Percentiles rank a stretch among this genome's conserved stretches.
phyloP scores from a whole-genome alignment of 2,329 filamentous ascomycete genomes.

The Grosmannia serpens region DNA sequence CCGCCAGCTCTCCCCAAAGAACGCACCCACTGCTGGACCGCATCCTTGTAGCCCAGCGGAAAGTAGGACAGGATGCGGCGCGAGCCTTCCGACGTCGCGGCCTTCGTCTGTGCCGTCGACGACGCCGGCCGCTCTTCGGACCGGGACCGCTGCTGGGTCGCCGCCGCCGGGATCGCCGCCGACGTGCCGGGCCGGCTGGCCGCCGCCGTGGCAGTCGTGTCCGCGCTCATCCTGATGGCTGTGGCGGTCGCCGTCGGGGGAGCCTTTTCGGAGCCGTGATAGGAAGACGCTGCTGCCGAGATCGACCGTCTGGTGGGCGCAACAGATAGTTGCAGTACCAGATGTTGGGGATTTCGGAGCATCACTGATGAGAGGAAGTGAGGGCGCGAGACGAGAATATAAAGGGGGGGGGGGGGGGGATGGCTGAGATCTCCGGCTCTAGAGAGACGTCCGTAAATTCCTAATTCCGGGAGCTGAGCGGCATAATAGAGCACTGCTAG shows the following conservation, averaged over 20 bases:
- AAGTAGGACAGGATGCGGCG: slow-evolving; percentile 51
- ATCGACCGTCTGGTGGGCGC: slow-evolving; percentile 12
- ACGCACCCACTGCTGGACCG: slow-evolving; percentile 79
- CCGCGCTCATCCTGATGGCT: slow-evolving; percentile 8
- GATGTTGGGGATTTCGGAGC: slow-evolving; percentile 12
- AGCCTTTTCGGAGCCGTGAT: background rate
- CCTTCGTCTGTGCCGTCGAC: slow-evolving; percentile 1
- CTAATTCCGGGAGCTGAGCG: background rate
- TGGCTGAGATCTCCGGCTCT: too few relatives aligned
- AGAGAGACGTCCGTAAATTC: background rate
- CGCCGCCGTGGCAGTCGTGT: slow-evolving; percentile 3
- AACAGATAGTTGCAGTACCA: slow-evolving; percentile 13
- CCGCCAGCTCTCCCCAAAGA: background rate
- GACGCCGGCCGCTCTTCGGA: slow-evolving; percentile 7
- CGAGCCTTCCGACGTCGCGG: background rate
- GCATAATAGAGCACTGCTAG: background rate
- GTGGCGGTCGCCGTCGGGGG: slow-evolving; percentile 1
- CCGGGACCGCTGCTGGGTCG: slow-evolving; percentile 1
- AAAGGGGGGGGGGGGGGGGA: background rate
- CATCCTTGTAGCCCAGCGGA: slow-evolving; percentile 83
- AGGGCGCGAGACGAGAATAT: background rate
- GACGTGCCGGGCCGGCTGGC: background rate
- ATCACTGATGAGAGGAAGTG: slow-evolving; percentile 5
- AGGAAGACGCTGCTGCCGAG: slow-evolving; percentile 10
- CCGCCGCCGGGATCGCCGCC: slow-evolving; percentile 9